These are phyloP conservation scores for Glomus cerebriforme DNA, from an alignment of 192 early-diverging fungal species.

Conservation along the genomic window DNA sequence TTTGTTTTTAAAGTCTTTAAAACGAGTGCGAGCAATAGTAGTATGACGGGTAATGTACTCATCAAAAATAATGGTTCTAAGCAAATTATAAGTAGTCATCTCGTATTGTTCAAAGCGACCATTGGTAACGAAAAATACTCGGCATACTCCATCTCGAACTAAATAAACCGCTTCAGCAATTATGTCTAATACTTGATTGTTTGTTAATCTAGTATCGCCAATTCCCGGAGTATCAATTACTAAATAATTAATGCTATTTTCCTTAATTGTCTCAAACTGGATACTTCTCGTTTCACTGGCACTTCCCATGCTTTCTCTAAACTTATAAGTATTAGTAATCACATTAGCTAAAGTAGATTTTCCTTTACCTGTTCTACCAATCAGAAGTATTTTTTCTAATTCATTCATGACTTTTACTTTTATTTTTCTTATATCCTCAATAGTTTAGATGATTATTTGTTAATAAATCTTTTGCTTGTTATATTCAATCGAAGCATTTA, in stretches of 20 bases:
- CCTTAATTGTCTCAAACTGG: neutral
- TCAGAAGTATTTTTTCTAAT: slow-evolving; percentile 9
- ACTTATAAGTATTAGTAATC: slow-evolving; percentile 3
- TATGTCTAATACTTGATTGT: neutral
- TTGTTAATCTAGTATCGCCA: neutral
- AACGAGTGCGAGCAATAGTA: slow-evolving; percentile 1
- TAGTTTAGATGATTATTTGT: too few species aligned
- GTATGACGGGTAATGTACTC: neutral
- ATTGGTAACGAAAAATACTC: slow-evolving; percentile 4
- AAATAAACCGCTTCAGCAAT: neutral
- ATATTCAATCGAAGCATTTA: too few species aligned
- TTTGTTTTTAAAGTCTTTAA: neutral
- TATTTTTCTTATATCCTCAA: too few species aligned
- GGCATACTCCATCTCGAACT: slow-evolving; percentile 5
- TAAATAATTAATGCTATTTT: neutral
- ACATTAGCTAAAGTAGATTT: slow-evolving; percentile 8
- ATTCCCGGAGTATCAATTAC: slow-evolving; percentile 12
- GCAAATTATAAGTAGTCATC: neutral
- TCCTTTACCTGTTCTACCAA: neutral
- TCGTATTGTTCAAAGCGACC: neutral
- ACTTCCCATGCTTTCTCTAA: neutral
- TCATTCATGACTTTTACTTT: neutral
- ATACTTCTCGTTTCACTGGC: neutral
- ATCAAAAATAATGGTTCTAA: slow-evolving; percentile 14
- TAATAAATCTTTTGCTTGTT: too few species aligned